Base-by-base conservation (phyloP, 129 eudicot species). In the Lonicera japonica region DNA sequence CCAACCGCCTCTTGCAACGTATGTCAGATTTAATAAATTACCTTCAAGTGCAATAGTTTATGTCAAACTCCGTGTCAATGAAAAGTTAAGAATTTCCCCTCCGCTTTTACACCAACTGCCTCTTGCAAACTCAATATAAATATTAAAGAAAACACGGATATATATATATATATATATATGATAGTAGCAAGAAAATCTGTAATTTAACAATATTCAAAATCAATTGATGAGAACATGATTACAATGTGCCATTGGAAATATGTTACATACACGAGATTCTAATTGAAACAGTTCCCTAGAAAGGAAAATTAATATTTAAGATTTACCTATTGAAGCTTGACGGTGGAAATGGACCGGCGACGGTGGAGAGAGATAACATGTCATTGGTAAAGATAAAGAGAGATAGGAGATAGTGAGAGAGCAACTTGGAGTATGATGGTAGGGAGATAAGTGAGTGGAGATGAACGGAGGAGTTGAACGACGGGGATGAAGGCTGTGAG, bases 81-180 rank as follows among this genome's bases (percentile, higher is more conserved):
- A 73, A 75, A 82, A 76, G 84, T 75, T 69, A 80, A 71, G 77
- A 53, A 66, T 29, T 58, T 69, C 86, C 80, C 74, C 84, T 76
- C 84, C 87, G n/a, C 39, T 79, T 74, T 81, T 71, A 86, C 86
- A 86, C 81, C 88, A 71, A 80, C 84, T 63, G 69, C 70, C 83
- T 80, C 88, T 83, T 90, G 95, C 89, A 86, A 86, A 80, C 91
- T 82, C 75, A 83, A 80, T 70, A 61, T 71, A 54, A 56, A 58
- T 54, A 79, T 71, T 81, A 29, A 29, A 29, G 36, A 29, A 29
- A n/a, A n/a, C n/a, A n/a, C 79, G 82, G 74, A 68, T 13, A 18
- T 17, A 69, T n/a, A n/a, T n/a, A n/a, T n/a, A n/a, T n/a, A n/a
- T n/a, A n/a, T 52, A 69, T 68, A 73, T 68, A 61, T 46, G 36